Evolutionary conservation across 1,284 basidiomycete genomes (phyloP).

Genomic region (Ustilago cynodontis): DNA sequence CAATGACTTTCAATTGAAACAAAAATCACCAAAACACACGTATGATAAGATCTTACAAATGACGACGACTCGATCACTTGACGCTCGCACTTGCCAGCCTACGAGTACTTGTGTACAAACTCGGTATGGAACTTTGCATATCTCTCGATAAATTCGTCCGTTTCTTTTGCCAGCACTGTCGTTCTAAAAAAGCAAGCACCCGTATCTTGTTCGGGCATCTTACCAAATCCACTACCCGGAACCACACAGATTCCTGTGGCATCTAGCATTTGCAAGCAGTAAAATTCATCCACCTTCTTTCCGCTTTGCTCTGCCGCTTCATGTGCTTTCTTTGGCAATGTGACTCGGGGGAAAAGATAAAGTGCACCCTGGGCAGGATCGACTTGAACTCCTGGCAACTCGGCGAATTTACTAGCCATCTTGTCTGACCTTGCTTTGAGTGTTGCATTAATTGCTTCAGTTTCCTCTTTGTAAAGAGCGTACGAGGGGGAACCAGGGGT

Average conservation of each 20-base stretch:
- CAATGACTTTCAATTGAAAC: no score
- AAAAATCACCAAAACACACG: no score
- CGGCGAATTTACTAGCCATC: conserved; percentile 60
- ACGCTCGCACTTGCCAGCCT: not conserved
- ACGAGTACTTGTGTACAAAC: conserved; percentile 54
- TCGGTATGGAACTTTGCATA: conserved; percentile 64
- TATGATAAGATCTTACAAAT: not conserved
- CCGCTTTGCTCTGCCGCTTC: conserved; percentile 56
- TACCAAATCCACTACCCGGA: conserved; percentile 66
- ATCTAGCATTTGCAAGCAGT: conserved; percentile 66
- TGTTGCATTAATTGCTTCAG: conserved; percentile 55
- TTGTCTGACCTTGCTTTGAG: conserved; percentile 52
- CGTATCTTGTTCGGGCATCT: conserved; percentile 51
- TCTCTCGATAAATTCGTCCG: conserved; percentile 65
- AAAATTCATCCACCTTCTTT: conserved; percentile 66
- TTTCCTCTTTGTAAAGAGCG: conserved; percentile 59
- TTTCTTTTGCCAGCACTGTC: conserved; percentile 67
- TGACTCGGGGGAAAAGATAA: conserved; percentile 85
- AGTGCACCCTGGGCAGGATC: conserved; percentile 79
- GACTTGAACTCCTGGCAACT: conserved; percentile 58
- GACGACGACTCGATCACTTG: not conserved
- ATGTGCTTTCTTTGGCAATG: conserved; percentile 72
- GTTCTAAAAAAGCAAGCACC: conserved; percentile 64
- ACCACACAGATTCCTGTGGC: conserved; percentile 68
- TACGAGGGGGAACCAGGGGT: conserved; percentile 57